Percentiles rank a stretch among this genome's conserved stretches.
Evolutionary conservation across 1,284 basidiomycete species (phyloP).

Genomic region (Cutaneotrichosporon mucoides): DNA sequence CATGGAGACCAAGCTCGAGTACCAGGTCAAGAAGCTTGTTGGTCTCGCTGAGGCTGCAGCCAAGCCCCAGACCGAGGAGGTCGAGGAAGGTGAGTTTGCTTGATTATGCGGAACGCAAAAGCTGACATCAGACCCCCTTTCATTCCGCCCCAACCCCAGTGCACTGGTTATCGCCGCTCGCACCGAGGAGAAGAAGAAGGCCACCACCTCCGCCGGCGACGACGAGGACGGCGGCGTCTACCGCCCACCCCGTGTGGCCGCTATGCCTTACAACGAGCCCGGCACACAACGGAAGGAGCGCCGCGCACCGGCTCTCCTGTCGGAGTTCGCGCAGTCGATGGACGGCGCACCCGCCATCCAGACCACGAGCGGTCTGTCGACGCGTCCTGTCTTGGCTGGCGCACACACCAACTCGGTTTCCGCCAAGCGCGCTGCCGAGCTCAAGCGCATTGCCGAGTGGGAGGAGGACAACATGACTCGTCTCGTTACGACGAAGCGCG

Average conservation of each 20-base stretch:
- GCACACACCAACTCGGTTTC: slow-evolving; percentile 53
- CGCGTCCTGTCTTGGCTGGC: slow-evolving; percentile 35
- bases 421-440: slow-evolving; percentile 55
- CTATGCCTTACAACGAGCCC: slow-evolving; percentile 79
- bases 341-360: slow-evolving; percentile 60
- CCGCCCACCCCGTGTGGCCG: slow-evolving; percentile 85
- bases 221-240: slow-evolving; percentile 61
- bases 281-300: slow-evolving; percentile 54
- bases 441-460: slow-evolving; percentile 80
- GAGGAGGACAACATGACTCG: slow-evolving; percentile 96
- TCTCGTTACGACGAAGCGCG: slow-evolving; percentile 86
- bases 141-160: slow-evolving; percentile 81
- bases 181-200: slow-evolving; percentile 24
- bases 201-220: slow-evolving; percentile 29
- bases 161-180: slow-evolving; percentile 35
- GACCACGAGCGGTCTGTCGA: slow-evolving; percentile 67
- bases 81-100: slow-evolving; percentile 59
- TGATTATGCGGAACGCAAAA: too few species aligned
- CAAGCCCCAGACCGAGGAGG: slow-evolving; percentile 50
- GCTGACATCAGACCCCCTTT: slow-evolving; percentile 65
- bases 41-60: slow-evolving; percentile 62
- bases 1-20: slow-evolving; percentile 80
- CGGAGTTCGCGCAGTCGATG: slow-evolving; percentile 58
- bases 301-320: slow-evolving; percentile 65
- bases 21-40: slow-evolving; percentile 92